These are phyloP conservation scores for Gaeumannomyces tritici DNA, from an alignment of 2,329 filamentous ascomycete species.

Conservation along the genomic window DNA sequence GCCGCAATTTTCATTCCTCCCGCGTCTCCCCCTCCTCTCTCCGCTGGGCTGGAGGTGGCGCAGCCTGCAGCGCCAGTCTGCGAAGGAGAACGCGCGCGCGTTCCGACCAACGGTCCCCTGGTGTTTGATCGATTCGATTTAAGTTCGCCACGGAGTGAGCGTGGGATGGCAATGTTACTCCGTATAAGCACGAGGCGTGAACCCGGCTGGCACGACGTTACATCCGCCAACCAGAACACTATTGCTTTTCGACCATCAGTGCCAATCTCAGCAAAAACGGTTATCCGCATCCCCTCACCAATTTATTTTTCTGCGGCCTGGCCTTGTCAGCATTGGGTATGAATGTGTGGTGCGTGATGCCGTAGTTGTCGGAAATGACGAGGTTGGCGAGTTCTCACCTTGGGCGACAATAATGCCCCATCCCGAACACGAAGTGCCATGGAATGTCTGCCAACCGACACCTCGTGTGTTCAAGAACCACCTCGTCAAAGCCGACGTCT, in stretches of 20 bases:
- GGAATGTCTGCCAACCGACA: neutral
- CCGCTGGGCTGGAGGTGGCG: neutral
- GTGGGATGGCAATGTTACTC: neutral
- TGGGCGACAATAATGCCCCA: neutral
- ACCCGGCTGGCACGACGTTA: neutral
- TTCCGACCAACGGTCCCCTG: no score
- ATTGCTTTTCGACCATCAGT: neutral
- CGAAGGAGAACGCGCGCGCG: neutral
- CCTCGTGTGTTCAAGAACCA: neutral
- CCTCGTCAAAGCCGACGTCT: neutral
- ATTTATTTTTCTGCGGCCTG: neutral
- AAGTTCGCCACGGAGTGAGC: neutral
- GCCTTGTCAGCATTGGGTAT: neutral
- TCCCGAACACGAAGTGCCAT: neutral
- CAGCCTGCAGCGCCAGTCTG: neutral
- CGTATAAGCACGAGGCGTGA: neutral
- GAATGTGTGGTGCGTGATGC: neutral
- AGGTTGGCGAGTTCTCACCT: no score
- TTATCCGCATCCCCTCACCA: neutral
- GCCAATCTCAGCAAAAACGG: neutral
- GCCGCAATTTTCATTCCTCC: neutral
- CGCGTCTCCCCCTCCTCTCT: neutral
- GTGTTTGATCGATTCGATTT: neutral
- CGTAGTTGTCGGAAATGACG: neutral
- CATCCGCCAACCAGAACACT: neutral